Base-by-base conservation (phyloP, 352 stramenopile genomes). In the Ophiocytium majus region DNA sequence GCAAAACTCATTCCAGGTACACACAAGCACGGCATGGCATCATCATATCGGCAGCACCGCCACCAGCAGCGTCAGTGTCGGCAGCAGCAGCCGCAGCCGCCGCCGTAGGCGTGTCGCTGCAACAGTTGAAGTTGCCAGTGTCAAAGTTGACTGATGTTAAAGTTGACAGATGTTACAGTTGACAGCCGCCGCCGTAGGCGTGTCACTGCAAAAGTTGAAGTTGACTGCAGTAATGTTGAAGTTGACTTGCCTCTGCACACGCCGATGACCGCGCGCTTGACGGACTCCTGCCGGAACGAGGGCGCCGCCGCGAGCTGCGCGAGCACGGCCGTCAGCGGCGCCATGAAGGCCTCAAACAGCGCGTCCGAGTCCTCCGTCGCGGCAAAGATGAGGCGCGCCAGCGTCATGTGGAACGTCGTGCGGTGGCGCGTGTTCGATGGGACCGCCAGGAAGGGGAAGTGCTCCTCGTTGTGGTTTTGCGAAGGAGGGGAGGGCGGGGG, bases 341-440 rank as follows among this genome's bases (percentile, higher is more conserved):
- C 93, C 91, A 99, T 94, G 86, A 99, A 99, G 37, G 95, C 91
- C 82, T 99, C 96, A 88, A 99, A 99, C 10, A 94, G 95, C 63
- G 98, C 89, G 10, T 92, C 93, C 19, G 92, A 95, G 82, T 97
- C 94, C 90, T 99, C 96, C 49, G 93, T 93, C 0, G 95, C 97
- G 57, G 95, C 97, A 82, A 99, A 97, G 76, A 99, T 90, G 74
- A 99, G 90, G 32, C 96, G 92, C 43, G 96, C 95, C 71, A 99
- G 95, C 31, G 96, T 98, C 74, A 94, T 95, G 91, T 99, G 96
- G 89, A 99, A 99, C 63, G 94, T 98, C 82, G 97, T 99, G 75
- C 97, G 93, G 85, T 98, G 94, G 83, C 96, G 92, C 17, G 93
- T 95, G 90, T 99, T 98, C 28, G 92, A 92, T 37, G 94, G 94